Evolutionary conservation across 352 stramenopile species (phyloP), one percentile per base, ranked within the genome.

Genomic region (Pythium aquatile): DNA sequence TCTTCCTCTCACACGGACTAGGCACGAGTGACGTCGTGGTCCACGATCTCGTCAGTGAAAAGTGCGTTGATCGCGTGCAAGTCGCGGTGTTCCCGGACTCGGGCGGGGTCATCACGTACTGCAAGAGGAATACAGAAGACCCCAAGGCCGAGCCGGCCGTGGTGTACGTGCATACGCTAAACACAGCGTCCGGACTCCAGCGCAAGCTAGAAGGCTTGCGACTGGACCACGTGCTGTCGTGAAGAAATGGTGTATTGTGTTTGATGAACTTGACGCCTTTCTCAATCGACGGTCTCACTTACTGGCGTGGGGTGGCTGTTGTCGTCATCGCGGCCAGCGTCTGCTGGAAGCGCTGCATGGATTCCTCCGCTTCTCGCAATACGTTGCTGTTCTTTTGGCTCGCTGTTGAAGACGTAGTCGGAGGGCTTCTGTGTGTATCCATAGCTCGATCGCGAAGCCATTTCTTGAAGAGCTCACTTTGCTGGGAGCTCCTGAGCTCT

Each of bases 21-120:
- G 56, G 61, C 9, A 17, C 52, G 5, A 30, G 37, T 42, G 37
- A 73, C 14, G 40, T 51, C 10, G 42, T 28, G 1, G 75, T 84
- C 16, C 73, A 85, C 53, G 59, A 76, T 35, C 61, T 87, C 26
- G 30, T 65, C 33, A 87, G 79, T 49, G 71, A 78, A 33, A 55
- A 60, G 1, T 88, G 79, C 48, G 47, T 67, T 9, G 81, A 91
- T 55, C 55, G 47, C 9, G 74, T 87, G 26, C 78, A 83, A 26
- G 79, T 91, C 55, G 81, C 78, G 10, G 72, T 87, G 28, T 88
- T 91, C 57, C 65, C 64, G 20, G 69, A 72, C 57, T 66, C 72
- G 14, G 81, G 81, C n/a, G 81, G 81, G 2, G 70, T 88, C 52
- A 88, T 91, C 61, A 87, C 79, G 7, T 91, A 88, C 65, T 85